A percentile compares a stretch with the other conserved stretches of the same genome.
Conservation (phyloP, 805 yeast genomes). For the Sugiyamaella marilandica region DNA sequence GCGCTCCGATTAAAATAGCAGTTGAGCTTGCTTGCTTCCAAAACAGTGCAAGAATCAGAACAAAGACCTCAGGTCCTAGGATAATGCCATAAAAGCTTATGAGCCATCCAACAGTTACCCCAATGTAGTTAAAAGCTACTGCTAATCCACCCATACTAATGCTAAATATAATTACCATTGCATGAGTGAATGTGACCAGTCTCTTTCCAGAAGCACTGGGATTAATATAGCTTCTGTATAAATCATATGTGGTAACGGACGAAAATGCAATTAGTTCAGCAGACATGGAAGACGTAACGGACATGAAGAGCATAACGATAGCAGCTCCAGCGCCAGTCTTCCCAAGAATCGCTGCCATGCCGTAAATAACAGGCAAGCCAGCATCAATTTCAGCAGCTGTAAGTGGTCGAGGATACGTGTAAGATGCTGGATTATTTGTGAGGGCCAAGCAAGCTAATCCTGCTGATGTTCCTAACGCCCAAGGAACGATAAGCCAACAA, state of each 20-base stretch:
- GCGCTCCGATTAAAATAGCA: slow-evolving; percentile 73
- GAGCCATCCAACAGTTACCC: slow-evolving; percentile 78
- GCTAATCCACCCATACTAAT: slow-evolving; percentile 77
- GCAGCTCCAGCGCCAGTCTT: slow-evolving; percentile 84
- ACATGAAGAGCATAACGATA: slow-evolving; percentile 76
- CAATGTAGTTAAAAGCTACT: slow-evolving; percentile 74
- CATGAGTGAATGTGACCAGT: slow-evolving; percentile 64
- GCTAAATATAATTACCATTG: slow-evolving; percentile 55
- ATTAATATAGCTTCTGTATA: slow-evolving; percentile 72
- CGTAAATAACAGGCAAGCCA: slow-evolving; percentile 60
- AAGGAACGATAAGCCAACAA: slow-evolving; percentile 88
- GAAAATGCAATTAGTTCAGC: slow-evolving; percentile 87
- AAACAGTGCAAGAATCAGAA: slow-evolving; percentile 64
- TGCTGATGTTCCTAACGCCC: slow-evolving; percentile 76
- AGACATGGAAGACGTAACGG: slow-evolving; percentile 86
- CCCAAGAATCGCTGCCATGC: slow-evolving; percentile 80
- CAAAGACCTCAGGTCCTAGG: slow-evolving; percentile 61
- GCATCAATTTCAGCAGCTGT: slow-evolving; percentile 64
- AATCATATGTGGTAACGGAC: slow-evolving; percentile 77
- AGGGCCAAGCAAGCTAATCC: slow-evolving; percentile 76
- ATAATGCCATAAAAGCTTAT: slow-evolving; percentile 86
- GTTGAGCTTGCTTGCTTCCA: slow-evolving; percentile 55
- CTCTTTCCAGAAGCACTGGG: slow-evolving; percentile 72
- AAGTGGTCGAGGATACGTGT: slow-evolving; percentile 69
- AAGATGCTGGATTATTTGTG: slow-evolving; percentile 66